Evolutionary conservation across 78 protist species (phyloP).

Genomic region (Cavenderia fasciculata): DNA sequence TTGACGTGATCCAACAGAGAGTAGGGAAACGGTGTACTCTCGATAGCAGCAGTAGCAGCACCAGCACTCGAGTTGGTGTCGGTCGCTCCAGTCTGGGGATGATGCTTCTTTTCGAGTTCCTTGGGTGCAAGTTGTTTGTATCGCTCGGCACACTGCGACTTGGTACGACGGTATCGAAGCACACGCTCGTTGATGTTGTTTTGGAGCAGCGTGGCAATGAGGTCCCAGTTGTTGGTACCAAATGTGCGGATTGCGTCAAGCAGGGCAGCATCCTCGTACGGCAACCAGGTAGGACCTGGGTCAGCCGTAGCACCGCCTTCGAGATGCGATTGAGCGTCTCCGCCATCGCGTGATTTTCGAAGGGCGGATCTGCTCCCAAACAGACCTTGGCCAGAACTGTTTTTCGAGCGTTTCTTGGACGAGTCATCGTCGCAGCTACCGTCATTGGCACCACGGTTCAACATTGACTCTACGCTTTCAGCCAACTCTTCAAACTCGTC

Average conservation of each 20-base stretch:
- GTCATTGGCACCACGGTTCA: conserved; percentile 6
- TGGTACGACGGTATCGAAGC: conserved; percentile 7
- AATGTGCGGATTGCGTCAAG: conserved; percentile 24
- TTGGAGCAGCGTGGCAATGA: conserved; percentile 21
- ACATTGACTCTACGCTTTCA: conserved; percentile 18
- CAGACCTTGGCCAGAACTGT: background rate
- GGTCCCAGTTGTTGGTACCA: conserved; percentile 80
- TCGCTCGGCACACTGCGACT: conserved; percentile 25
- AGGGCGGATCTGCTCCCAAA: background rate
- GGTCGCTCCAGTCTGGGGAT: background rate
- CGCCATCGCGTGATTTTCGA: conserved; percentile 18
- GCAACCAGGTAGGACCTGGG: conserved; percentile 45
- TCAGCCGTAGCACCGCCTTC: background rate
- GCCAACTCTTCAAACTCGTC: conserved; percentile 70
- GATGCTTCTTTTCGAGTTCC: background rate
- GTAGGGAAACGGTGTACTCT: conserved; percentile 18
- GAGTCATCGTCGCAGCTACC: conserved; percentile 8
- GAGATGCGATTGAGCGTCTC: background rate
- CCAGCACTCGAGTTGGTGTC: background rate
- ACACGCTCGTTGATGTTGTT: background rate
- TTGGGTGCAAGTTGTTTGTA: background rate
- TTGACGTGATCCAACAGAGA: conserved; percentile 19
- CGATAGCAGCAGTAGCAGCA: background rate
- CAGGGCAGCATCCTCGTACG: conserved; percentile 43
- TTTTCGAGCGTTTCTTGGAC: background rate